These are phyloP conservation scores for Neurospora africana DNA, from an alignment of 495 filamentous ascomycete genomes.

Conservation along the genomic window DNA sequence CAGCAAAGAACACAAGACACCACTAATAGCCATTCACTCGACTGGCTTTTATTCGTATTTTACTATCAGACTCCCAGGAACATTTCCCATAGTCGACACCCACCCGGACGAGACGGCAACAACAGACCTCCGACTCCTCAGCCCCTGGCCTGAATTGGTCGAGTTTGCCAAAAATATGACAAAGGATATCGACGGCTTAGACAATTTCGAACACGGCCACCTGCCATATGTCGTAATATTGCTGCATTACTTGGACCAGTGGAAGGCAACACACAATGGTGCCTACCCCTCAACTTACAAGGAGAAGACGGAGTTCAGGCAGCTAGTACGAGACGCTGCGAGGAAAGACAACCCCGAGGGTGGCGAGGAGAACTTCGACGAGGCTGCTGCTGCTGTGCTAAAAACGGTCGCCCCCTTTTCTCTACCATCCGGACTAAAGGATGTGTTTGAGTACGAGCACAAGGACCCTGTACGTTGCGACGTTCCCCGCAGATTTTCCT, in stretches of 20 bases:
- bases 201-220: slow-evolving; percentile 81
- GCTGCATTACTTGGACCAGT: slow-evolving; percentile 74
- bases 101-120: slow-evolving; percentile 83
- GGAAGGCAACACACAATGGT: slow-evolving; percentile 65
- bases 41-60: slow-evolving; percentile 85
- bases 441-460: slow-evolving; percentile 61
- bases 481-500: slow-evolving; percentile 2
- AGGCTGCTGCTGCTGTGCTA: slow-evolving; percentile 77
- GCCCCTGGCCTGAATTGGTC: slow-evolving; percentile 77
- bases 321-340: slow-evolving; percentile 52
- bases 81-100: slow-evolving; percentile 92
- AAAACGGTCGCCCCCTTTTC: slow-evolving; percentile 58
- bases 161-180: slow-evolving; percentile 53
- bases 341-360: slow-evolving; percentile 72
- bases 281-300: slow-evolving; percentile 62
- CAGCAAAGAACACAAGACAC: slow-evolving; percentile 51
- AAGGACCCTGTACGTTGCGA: slow-evolving; percentile 30
- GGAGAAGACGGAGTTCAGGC: slow-evolving; percentile 76
- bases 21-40: slow-evolving; percentile 74
- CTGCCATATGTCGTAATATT: slow-evolving; percentile 81
- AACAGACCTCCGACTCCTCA: slow-evolving; percentile 74
- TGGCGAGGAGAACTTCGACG: slow-evolving; percentile 94
- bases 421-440: slow-evolving; percentile 55
- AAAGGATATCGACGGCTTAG: slow-evolving; percentile 53
- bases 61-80: slow-evolving; percentile 58